Percentiles rank a stretch among this genome's conserved stretches.
Conservation (phyloP, 352 stramenopile genomes). For the Phytophthora pluvialis region DNA sequence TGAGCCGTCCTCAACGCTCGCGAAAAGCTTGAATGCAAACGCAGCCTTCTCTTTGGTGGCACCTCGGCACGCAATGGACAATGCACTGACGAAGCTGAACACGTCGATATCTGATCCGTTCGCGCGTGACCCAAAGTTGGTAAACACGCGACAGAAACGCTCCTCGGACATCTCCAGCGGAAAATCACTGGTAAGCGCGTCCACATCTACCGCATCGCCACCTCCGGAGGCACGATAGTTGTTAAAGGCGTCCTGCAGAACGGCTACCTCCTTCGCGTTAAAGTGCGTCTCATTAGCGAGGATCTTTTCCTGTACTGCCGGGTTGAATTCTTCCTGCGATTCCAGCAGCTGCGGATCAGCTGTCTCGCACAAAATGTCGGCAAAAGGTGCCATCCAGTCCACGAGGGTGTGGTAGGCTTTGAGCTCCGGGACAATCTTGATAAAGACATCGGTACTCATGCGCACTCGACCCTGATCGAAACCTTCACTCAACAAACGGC, state of each 20-base stretch:
- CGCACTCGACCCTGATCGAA: conserved; percentile 85
- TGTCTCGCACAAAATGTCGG: conserved; percentile 87
- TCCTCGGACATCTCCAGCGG: conserved; percentile 87
- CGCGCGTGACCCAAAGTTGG: conserved; percentile 78
- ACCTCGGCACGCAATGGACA: conserved; percentile 80
- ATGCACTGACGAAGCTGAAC: conserved; percentile 86
- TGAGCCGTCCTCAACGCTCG: conserved; percentile 46
- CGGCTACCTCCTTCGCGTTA: conserved; percentile 76
- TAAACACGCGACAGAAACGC: conserved; percentile 77
- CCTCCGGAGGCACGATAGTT: conserved; percentile 78
- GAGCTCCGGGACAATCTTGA: conserved; percentile 62
- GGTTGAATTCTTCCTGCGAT: conserved; percentile 90
- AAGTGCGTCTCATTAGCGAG: conserved; percentile 85
- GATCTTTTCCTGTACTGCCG: conserved; percentile 89
- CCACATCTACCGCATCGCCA: conserved; percentile 76
- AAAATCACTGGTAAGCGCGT: conserved; percentile 80
- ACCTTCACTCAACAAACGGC: conserved; percentile 72
- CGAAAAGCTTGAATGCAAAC: conserved; percentile 86
- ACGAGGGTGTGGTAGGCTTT: conserved; percentile 63
- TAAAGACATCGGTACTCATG: conserved; percentile 79
- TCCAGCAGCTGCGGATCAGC: conserved; percentile 80
- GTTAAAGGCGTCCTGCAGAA: conserved; percentile 86
- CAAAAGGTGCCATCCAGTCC: conserved; percentile 87
- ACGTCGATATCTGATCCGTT: conserved; percentile 86
- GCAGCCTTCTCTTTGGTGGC: conserved; percentile 72